Evolutionary conservation across 495 filamentous ascomycete species (phyloP).

Genomic region (Trichoderma virens): DNA sequence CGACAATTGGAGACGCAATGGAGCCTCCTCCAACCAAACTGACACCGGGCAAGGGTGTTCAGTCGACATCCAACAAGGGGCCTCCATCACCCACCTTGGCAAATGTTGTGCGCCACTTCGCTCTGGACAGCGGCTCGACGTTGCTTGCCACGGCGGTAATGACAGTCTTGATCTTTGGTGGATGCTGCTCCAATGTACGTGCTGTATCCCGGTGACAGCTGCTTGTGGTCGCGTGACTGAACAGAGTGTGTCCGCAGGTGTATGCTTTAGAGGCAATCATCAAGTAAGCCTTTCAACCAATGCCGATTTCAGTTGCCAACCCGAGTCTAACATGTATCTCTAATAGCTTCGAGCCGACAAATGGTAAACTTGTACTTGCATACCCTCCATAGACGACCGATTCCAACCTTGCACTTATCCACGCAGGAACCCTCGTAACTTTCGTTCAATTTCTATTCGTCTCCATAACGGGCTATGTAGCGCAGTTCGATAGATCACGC

Average conservation of each 20-base stretch:
- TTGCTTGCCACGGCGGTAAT: slow-evolving; percentile 64
- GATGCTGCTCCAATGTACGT: slow-evolving; percentile 91
- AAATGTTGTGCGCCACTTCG: neutral
- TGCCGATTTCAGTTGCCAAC: slow-evolving; percentile 15
- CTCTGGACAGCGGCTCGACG: slow-evolving; percentile 49
- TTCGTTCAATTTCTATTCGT: slow-evolving; percentile 90
- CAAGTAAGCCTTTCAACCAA: slow-evolving; percentile 52
- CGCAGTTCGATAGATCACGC: slow-evolving; percentile 52
- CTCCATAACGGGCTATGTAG: slow-evolving; percentile 66
- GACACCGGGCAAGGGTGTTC: neutral
- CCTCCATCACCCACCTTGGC: neutral
- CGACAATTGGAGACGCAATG: neutral
- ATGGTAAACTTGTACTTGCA: slow-evolving; percentile 33
- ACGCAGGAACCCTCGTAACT: slow-evolving; percentile 75
- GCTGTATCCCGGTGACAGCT: slow-evolving; percentile 39
- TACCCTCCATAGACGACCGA: neutral
- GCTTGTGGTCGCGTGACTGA: slow-evolving; percentile 20
- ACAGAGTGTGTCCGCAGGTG: neutral
- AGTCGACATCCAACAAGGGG: neutral
- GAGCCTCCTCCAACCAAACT: neutral
- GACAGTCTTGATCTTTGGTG: slow-evolving; percentile 87
- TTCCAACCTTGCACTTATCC: slow-evolving; percentile 14
- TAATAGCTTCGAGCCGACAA: slow-evolving; percentile 50
- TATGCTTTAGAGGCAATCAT: slow-evolving; percentile 94
- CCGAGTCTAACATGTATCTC: slow-evolving; percentile 10